Base-by-base conservation (phyloP, 2,329 filamentous ascomycete genomes). In the Ceratocystiopsis brevicomis region DNA sequence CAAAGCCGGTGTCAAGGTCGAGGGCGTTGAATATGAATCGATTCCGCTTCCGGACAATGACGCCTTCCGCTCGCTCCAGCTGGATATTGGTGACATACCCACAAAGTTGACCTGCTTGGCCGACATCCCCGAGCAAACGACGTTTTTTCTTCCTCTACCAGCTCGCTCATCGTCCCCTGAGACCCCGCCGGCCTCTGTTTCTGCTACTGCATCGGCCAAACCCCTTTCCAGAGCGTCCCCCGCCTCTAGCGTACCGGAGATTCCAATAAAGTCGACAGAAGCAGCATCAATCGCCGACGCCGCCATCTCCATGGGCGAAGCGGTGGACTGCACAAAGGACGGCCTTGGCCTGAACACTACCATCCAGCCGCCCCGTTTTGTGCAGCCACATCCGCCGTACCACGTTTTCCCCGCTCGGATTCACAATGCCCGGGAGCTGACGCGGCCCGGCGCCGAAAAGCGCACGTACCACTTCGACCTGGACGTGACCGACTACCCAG, bases 401-500 rank as follows among this genome's bases (percentile, higher is more conserved):
- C 71, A 88, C 51, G 86, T 96, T 47, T 93, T 82, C 61, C 81
- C 86, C 1, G 87, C 88, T n/a, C 84, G 78, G 49, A 73, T 98
- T 39, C 80, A 85, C 60, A 78, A 78, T 53, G 75, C 85, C 3
- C 79, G 90, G 44, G 86, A 94, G 61, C 65, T 98, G 56, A 98
- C 90, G 13, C 81, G 76, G 57, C 68, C 74, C 19, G 88, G 88
- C 18, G 90, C 90, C 6, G 85, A 94, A 67, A 98, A 98, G 73
- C 74, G 88, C 47, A 98, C 90, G 0, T 94, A 88, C 59, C 90
- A 98, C 61, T 96, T 96, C 54, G 90, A 96, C 54, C 75, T 98
- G 38, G 90, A 98, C 54, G 81, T 98, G 41, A 95, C 88, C 40
- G 81, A 94, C 57, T 98, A 98, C 54, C 59, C 90, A 0, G 72